Evolutionary conservation across 139 green algal species (phyloP).

Genomic region (Zygnema circumcarinatum): DNA sequence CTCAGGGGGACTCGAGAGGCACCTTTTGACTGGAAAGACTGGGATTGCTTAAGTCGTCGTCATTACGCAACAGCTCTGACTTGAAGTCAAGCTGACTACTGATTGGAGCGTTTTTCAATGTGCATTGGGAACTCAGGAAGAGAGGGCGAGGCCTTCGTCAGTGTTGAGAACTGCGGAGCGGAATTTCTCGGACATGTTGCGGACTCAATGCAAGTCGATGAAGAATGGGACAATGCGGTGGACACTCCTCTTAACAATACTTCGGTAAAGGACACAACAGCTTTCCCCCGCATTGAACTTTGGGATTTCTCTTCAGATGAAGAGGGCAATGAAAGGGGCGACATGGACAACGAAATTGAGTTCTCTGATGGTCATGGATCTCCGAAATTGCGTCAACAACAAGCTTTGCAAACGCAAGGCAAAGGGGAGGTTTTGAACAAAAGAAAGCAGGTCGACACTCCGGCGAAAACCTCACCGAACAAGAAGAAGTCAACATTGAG

Average conservation of each 20-base stretch:
- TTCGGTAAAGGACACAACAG: not conserved
- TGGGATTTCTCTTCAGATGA: not conserved
- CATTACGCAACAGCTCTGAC: not conserved
- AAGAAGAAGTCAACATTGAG: not conserved
- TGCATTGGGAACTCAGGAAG: not conserved
- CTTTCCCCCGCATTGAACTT: not conserved
- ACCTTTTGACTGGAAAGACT: no score
- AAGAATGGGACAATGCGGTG: not conserved
- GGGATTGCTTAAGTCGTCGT: no score
- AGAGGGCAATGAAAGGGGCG: no score
- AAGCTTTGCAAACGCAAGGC: no score
- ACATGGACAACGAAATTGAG: no score
- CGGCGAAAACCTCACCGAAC: no score
- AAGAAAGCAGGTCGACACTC: no score
- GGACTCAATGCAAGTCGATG: constrained; percentile 3
- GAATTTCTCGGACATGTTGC: constrained; percentile 32
- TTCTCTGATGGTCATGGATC: no score
- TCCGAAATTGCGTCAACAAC: no score
- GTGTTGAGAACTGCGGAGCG: constrained; percentile 26
- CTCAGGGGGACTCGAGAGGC: no score
- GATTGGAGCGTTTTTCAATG: not conserved
- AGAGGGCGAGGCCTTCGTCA: constrained; percentile 25
- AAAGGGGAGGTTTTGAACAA: no score
- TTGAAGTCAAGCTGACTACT: not conserved
- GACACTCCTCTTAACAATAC: not conserved